Base-by-base conservation (phyloP, 768 basidiomycete genomes). In the Leccinum uliginosum region DNA sequence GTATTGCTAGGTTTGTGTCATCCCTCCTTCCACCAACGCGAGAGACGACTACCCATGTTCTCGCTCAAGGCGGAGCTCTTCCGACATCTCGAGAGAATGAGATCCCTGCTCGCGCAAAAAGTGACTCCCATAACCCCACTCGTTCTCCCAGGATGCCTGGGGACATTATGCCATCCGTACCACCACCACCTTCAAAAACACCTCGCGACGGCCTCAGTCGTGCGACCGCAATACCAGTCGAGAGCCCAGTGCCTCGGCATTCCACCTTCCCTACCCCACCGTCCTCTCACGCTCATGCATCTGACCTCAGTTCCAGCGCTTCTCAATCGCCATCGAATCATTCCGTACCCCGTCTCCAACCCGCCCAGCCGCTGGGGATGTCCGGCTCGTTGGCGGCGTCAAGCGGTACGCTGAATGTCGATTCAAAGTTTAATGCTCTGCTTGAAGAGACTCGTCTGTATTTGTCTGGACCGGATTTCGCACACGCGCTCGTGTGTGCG, bases 11-110 rank as follows among this genome's bases (percentile, higher is more conserved):
- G 27, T 93, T 93, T 68, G 68, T 86, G 17, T 82, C 87, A 1
- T 83, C 86, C 0, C 79, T 94, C 7, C 79, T 93, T 10, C 91
- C 91, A 3, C 82, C 86, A 35, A 91, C 89, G 0, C 77, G 82
- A 9, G 84, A 86, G 66, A 85, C 81, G 6, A 82, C 86, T 11
- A 81, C 86, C 48, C 83, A 87, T 66, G 82, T 87, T 24, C 77
- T 91, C 21, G 75, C 79, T 1, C 84, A 85, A 71, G 86, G 87
- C 43, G 89, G 88, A 48, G 69, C 69, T 21, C 54, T 61, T 51
- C 44, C 56, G 8, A 60, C 63, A 45, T 50, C 54, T 12, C 21
- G 34, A 32, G 57, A 56, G 35, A 27, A 10, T 24, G 53, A 52
- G 26, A 23, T 2, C 5, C 35, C 21, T 9, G 35, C 46, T n/a